Percentiles rank a stretch among this genome's conserved stretches.
Conservation (phyloP, 2,329 filamentous ascomycete species). For the Colletotrichum graminicola region DNA sequence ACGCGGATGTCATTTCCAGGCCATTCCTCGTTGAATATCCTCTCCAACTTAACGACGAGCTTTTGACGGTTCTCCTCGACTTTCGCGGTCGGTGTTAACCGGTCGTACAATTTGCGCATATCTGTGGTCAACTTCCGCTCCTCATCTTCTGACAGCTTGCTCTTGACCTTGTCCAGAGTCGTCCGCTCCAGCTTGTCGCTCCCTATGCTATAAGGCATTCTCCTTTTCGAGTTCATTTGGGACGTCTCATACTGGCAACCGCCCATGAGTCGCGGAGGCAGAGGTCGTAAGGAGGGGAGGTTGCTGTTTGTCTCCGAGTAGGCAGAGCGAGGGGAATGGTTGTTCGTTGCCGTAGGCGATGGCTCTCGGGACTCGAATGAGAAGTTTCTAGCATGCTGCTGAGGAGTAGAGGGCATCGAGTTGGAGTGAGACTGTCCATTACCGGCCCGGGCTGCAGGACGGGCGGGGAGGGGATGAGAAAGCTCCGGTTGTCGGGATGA, state of each 20-base stretch:
- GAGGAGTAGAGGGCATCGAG: slow-evolving; percentile 93
- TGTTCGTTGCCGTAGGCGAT: slow-evolving; percentile 81
- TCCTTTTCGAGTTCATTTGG: slow-evolving; percentile 81
- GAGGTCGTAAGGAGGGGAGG: slow-evolving; percentile 75
- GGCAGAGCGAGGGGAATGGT: slow-evolving; percentile 88
- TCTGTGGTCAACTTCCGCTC: slow-evolving; percentile 82
- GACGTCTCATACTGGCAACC: slow-evolving; percentile 92
- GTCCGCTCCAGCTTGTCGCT: slow-evolving; percentile 80
- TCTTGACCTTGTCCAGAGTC: slow-evolving; percentile 79
- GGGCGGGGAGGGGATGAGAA: slow-evolving; percentile 45
- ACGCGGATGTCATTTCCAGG: slow-evolving; percentile 91
- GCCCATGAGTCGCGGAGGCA: slow-evolving; percentile 65
- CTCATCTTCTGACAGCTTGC: slow-evolving; percentile 76
- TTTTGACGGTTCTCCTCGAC: slow-evolving; percentile 81
- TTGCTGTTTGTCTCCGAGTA: slow-evolving; percentile 89
- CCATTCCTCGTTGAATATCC: slow-evolving; percentile 90
- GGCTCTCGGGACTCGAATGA: slow-evolving; percentile 82
- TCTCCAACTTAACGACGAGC: slow-evolving; percentile 89
- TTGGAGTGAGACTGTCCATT: slow-evolving; percentile 72
- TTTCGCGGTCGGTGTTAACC: slow-evolving; percentile 83
- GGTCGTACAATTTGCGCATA: slow-evolving; percentile 87
- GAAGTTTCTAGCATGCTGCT: slow-evolving; percentile 87
- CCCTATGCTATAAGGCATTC: slow-evolving; percentile 94
- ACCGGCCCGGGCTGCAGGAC: slow-evolving; percentile 45
- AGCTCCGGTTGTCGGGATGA: slow-evolving; percentile 54